Evolutionary conservation across 148 eudicot genomes (phyloP).

Genomic region (Talinum fruticosum): DNA sequence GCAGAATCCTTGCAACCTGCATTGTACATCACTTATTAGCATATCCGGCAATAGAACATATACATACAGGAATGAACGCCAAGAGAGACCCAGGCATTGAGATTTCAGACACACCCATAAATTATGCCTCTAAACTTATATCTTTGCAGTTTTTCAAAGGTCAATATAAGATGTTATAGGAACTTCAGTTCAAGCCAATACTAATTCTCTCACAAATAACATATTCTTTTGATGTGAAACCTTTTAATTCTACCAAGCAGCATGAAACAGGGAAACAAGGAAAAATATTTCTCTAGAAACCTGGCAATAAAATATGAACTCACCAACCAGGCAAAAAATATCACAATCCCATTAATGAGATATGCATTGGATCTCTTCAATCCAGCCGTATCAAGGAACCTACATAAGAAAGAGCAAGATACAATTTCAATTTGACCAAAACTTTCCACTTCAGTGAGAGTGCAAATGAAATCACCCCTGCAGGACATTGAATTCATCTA

Average conservation of each 20-base stretch:
- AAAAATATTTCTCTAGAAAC: neutral
- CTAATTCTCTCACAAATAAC: neutral
- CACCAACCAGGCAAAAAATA: constrained; percentile 98
- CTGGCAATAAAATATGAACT: constrained; percentile 26
- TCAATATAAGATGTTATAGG: neutral
- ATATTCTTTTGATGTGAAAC: neutral
- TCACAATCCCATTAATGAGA: constrained; percentile 82
- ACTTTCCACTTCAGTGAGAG: constrained; percentile 1
- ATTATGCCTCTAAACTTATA: neutral
- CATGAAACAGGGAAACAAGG: neutral
- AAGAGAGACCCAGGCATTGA: neutral
- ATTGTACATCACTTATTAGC: constrained; percentile 23
- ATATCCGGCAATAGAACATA: constrained; percentile 7
- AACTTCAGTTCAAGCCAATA: neutral
- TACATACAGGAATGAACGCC: neutral
- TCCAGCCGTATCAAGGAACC: constrained; percentile 94
- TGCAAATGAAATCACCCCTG: neutral
- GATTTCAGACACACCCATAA: neutral
- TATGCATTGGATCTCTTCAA: constrained; percentile 86
- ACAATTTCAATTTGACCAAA: neutral
- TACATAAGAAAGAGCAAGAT: constrained; percentile 25
- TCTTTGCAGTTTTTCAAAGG: neutral
- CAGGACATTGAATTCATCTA: neutral
- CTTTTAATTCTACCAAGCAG: neutral
- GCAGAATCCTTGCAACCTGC: constrained; percentile 97